Evolutionary conservation across 192 early-diverging fungal species (phyloP).

Genomic region (Mortierella alpina): DNA sequence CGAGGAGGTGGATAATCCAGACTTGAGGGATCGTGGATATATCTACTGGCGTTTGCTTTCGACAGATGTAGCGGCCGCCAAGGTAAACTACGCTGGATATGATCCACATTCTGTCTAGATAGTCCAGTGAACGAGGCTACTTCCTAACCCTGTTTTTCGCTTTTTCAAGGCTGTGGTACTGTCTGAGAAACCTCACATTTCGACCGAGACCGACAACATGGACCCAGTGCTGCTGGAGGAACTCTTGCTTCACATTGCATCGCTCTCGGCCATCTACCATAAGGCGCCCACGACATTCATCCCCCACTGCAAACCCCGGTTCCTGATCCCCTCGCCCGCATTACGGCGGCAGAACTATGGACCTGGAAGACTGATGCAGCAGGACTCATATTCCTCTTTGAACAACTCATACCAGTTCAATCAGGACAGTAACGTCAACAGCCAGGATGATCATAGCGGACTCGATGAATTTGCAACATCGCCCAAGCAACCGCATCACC

Average conservation of each 20-base stretch:
- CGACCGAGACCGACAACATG: constrained; percentile 93
- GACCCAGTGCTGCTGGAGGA: constrained; percentile 88
- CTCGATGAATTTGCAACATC: constrained; percentile 17
- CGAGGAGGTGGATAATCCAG: constrained; percentile 95
- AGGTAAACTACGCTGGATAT: constrained; percentile 50
- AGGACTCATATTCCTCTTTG: constrained; percentile 23
- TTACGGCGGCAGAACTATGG: constrained; percentile 55
- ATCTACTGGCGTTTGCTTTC: constrained; percentile 98
- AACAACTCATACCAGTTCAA: constrained; percentile 1
- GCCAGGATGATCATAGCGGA: neutral
- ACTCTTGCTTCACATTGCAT: constrained; percentile 86
- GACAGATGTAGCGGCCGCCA: constrained; percentile 91
- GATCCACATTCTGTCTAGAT: neutral
- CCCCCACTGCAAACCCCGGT: constrained; percentile 68
- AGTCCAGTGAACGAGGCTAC: neutral
- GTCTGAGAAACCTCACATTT: constrained; percentile 93
- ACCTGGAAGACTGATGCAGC: constrained; percentile 23
- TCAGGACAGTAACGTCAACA: neutral
- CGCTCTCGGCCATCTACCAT: constrained; percentile 91
- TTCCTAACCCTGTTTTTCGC: neutral
- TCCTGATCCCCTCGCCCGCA: constrained; percentile 62
- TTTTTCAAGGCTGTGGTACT: constrained; percentile 80
- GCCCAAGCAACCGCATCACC: constrained; percentile 34
- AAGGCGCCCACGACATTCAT: constrained; percentile 91
- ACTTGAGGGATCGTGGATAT: constrained; percentile 96